Evolutionary conservation across 2,329 filamentous ascomycete species (phyloP), one percentile per base, ranked within the genome.

Genomic region (Xylariaceae sp.): DNA sequence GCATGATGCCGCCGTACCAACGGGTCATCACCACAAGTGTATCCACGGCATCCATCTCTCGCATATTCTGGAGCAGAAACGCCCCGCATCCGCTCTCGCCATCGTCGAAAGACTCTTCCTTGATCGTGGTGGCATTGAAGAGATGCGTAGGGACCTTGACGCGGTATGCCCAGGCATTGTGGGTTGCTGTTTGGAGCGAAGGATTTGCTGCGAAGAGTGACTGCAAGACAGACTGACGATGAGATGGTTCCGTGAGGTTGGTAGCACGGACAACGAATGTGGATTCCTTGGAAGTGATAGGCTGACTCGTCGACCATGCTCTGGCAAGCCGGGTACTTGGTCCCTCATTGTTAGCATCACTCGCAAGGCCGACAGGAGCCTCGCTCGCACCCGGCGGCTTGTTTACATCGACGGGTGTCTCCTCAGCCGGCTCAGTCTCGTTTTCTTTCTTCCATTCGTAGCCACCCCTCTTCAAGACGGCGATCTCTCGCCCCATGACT

Each of bases 401-500:
- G 40, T 46, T 36, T 34, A 43, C 19, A 18, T 29, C 21, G 5
- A 21, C 40, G 26, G 48, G 12, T 40, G 34, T 24, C 3, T 41
- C 38, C 31, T 36, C 31, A 6, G 31, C 42, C 47, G 46, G 35
- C 38, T 50, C 57, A 36, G 51, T 44, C 7, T 51, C 47, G 40
- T 65, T 61, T 4, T 68, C 67, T 11, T 65, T 66, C 28, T 63
- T 63, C 70, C 74, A 78, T 42, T 76, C 68, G 57, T 92, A 92
- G 2, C 83, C 86, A 58, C 83, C 81, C 50, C 88, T 70, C 61
- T 87, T 88, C 52, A 94, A 68, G 1, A 92, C 84, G 3, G 75
- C 72, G 11, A 94, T 67, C 36, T 88, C 79, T 37, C 86, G 74
- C 0, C 83, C 83, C 71, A 92, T 74, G 9, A 94, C 72, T 38